A percentile compares a stretch with the other conserved stretches of the same genome.
Conservation (phyloP, 495 filamentous ascomycete species). For the Cenococcum geophilum region DNA sequence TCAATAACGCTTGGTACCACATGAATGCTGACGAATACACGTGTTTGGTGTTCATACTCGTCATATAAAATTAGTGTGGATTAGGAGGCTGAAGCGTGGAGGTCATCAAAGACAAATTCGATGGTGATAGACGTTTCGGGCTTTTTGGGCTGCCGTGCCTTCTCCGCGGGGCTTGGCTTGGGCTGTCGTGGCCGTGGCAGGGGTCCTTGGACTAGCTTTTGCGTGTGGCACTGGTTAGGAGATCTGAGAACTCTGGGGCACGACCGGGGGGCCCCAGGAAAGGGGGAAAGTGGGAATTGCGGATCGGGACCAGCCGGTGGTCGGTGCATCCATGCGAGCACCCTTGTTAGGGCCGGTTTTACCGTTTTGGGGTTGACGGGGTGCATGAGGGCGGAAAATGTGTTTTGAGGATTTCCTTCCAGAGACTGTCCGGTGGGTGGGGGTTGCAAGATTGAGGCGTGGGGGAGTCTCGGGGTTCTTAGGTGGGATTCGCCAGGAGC, state of each 20-base stretch:
- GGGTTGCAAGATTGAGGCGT: not conserved
- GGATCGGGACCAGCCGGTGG: not conserved
- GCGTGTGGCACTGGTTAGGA: not conserved
- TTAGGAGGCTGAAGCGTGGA: too few relatives aligned
- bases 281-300: not conserved
- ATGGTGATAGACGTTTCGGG: too few relatives aligned
- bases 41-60: too few relatives aligned
- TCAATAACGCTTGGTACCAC: too few relatives aligned
- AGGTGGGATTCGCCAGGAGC: not conserved
- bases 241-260: not conserved
- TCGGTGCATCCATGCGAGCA: not conserved
- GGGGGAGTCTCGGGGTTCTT: not conserved
- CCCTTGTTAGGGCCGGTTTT: not conserved
- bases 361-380: not conserved
- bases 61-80: too few relatives aligned
- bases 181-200: not conserved
- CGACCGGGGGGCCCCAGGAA: not conserved
- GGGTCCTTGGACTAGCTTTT: not conserved
- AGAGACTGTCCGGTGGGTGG: not conserved
- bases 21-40: too few relatives aligned
- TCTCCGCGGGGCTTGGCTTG: too few relatives aligned
- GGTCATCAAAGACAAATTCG: too few relatives aligned
- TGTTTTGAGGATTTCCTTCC: not conserved
- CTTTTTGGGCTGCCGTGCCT: too few relatives aligned
- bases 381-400: not conserved